A percentile compares a stretch with the other conserved stretches of the same genome.
phyloP scores from a whole-genome alignment of 208 protist genomes.

The Wallacemonas rigidus region DNA sequence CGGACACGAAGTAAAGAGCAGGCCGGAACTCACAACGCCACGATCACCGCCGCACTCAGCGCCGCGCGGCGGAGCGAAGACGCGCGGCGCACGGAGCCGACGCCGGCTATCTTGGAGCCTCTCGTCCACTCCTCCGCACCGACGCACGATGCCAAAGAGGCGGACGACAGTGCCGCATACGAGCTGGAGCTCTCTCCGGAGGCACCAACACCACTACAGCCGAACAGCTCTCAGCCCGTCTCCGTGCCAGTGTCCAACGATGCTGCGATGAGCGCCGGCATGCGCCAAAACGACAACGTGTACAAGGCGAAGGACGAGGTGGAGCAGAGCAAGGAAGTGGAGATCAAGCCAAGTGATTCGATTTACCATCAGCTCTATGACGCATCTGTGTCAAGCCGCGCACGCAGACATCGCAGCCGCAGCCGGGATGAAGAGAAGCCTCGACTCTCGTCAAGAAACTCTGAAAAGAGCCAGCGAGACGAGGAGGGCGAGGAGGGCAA shows the following conservation, averaged over 20 bases:
- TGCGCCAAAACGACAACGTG: not conserved
- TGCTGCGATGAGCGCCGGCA: too few relatives aligned
- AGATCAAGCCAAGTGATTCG: not conserved
- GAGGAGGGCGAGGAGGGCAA: constrained; percentile 8
- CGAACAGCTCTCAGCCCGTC: too few relatives aligned
- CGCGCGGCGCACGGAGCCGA: not conserved
- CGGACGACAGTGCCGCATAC: not conserved
- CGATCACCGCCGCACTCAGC: not conserved
- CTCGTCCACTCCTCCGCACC: constrained; percentile 3
- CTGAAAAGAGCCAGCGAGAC: not conserved
- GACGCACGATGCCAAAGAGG: not conserved
- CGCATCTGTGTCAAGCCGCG: not conserved
- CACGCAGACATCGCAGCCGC: not conserved
- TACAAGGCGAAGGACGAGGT: not conserved
- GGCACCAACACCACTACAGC: not conserved
- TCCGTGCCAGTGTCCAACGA: too few relatives aligned
- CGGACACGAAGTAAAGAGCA: not conserved
- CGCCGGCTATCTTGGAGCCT: constrained; percentile 7
- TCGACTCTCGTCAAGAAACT: too few relatives aligned
- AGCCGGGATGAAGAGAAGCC: not conserved
- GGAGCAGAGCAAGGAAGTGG: not conserved
- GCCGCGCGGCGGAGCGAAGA: constrained; percentile 10
- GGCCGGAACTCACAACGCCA: not conserved
- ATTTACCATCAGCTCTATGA: constrained; percentile 10
- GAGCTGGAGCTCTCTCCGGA: constrained; percentile 14